Evolutionary conservation across 768 basidiomycete species (phyloP), one percentile per base, ranked within the genome.

Genomic region (Mycena latifolia): DNA sequence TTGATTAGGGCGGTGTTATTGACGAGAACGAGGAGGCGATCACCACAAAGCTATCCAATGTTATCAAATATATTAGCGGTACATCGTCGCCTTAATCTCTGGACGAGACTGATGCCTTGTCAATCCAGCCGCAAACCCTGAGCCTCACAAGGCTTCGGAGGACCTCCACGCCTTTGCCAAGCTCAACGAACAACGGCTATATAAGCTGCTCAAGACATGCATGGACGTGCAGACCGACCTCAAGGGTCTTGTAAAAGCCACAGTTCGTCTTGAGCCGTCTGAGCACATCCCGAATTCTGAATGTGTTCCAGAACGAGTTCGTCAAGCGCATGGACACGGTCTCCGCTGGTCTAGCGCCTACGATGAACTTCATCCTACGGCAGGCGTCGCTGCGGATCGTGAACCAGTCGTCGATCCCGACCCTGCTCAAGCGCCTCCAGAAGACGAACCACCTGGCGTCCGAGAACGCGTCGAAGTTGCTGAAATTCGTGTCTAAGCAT

Each of bases 171-270:
- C 85, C 0, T 99, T 99, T 70, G 96, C 96, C 0, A 92, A 92
- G 64, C 78, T 91, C 46, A 98, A 99, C 75, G 95, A 97, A 74
- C 84, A 84, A 25, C 85, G 95, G 41, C 81, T 96, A 10, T 98
- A 95, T 82, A 95, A 92, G 77, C 81, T 96, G 14, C 81, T 96
- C 43, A 92, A 89, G 76, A 91, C 86, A 0, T 91, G 93, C 69
- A 84, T 94, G 81, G 95, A 98, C 75, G 82, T 92, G 0, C 91
- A 95, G 71, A 90, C 92, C 0, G 94, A 96, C 73, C 77, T 98
- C 27, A 94, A 92, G 77, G 83, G 84, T 7, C 81, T 96, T 11
- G 82, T 92, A 63, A 98, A 96, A 77, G 83, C 93, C 9, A 86
- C 86, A 47, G 94, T 95, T 56, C 67, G 87, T 69, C 28, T 72